phyloP scores from a whole-genome alignment of 1,139 yeast genomes.

The Pichia sp. region DNA sequence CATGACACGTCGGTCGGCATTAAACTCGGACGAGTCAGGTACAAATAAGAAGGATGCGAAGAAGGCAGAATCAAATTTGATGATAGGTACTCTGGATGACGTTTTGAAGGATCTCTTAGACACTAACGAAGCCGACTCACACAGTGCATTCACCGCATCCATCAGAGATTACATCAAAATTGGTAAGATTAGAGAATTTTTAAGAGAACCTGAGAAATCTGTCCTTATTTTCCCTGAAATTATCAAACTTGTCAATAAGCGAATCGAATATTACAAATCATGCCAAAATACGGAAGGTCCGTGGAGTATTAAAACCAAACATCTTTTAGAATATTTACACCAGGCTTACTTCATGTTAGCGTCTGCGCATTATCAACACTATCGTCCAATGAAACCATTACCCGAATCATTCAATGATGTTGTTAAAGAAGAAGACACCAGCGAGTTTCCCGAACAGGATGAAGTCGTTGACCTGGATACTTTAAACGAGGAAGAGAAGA shows the following conservation, averaged over 20 bases:
- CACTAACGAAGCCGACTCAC: slow-evolving; percentile 48
- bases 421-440: slow-evolving; percentile 31
- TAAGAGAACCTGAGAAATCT: slow-evolving; percentile 50
- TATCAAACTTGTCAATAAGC: slow-evolving; percentile 38
- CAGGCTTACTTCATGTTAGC: slow-evolving; percentile 78
- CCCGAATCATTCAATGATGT: slow-evolving; percentile 29
- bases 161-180: slow-evolving; percentile 35
- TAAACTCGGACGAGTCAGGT: too few species aligned
- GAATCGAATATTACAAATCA: slow-evolving; percentile 22
- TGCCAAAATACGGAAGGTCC: slow-evolving; percentile 19
- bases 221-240: slow-evolving; percentile 42
- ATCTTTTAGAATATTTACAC: slow-evolving; percentile 65
- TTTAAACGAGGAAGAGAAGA: slow-evolving; percentile 21
- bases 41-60: too few species aligned
- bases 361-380: slow-evolving; percentile 70
- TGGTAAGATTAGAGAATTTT: slow-evolving; percentile 63
- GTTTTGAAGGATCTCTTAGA: slow-evolving; percentile 64
- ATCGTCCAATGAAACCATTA: slow-evolving; percentile 43
- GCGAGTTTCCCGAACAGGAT: slow-evolving; percentile 1
- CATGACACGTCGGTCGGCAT: too few species aligned
- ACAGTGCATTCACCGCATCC: slow-evolving; percentile 47
- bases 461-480: slow-evolving; percentile 21
- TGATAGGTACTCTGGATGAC: slow-evolving; percentile 60
- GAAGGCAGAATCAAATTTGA: slow-evolving; percentile 19
- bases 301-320: slow-evolving; percentile 32